phyloP scores from a whole-genome alignment of 2,329 filamentous ascomycete genomes.

The Dissoconium aciculare region DNA sequence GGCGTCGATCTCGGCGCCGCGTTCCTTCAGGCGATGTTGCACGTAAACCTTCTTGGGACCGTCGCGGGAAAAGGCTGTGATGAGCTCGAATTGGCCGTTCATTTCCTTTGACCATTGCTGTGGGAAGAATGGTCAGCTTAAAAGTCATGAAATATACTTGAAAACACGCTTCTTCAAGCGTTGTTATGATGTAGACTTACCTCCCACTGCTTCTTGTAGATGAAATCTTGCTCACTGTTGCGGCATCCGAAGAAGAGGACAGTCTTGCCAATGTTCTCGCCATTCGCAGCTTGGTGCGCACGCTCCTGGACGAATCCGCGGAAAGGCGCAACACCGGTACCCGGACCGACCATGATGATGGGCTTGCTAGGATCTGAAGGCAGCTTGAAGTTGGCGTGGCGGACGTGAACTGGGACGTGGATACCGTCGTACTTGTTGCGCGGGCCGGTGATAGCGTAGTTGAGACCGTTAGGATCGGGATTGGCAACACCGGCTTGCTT shows the following conservation, averaged over 20 bases:
- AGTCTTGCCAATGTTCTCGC: constrained; percentile 71
- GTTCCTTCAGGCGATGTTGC: constrained; percentile 78
- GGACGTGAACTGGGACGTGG: constrained; percentile 85
- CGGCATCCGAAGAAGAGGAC: constrained; percentile 93
- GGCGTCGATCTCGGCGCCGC: constrained; percentile 70
- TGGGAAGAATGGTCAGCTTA: constrained; percentile 7
- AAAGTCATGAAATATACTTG: background rate
- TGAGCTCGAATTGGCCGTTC: constrained; percentile 76
- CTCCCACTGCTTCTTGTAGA: constrained; percentile 86
- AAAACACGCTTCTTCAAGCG: background rate
- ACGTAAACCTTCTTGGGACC: constrained; percentile 83
- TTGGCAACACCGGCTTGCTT: constrained; percentile 83
- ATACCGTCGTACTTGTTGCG: constrained; percentile 95
- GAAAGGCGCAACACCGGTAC: constrained; percentile 94
- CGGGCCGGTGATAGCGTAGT: constrained; percentile 75
- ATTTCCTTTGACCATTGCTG: constrained; percentile 72
- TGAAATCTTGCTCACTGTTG: constrained; percentile 72
- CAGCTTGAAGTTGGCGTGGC: constrained; percentile 98
- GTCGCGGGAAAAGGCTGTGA: constrained; percentile 93
- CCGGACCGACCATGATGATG: constrained; percentile 88
- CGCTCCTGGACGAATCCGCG: constrained; percentile 89
- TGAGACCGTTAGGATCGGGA: constrained; percentile 68
- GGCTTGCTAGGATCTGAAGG: constrained; percentile 90
- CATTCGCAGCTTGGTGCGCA: constrained; percentile 64
- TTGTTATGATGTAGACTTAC: constrained; percentile 41